Evolutionary conservation across 2,329 filamentous ascomycete species (phyloP).

Genomic region (Gnomoniopsis sp.): DNA sequence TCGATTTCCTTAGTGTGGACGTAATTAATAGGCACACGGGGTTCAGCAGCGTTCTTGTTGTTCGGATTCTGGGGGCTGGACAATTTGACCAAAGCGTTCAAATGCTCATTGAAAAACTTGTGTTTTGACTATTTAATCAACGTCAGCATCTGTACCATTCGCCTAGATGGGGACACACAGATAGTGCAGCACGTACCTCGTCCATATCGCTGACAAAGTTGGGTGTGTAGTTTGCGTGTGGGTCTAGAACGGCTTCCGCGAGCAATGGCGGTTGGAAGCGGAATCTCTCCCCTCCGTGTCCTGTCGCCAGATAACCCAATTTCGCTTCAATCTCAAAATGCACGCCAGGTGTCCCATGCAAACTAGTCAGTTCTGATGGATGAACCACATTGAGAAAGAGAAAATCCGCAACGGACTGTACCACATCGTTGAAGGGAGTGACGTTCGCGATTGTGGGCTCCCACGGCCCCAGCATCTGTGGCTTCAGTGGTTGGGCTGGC

Average conservation of each 20-base stretch:
- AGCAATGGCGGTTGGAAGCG: conserved; percentile 49
- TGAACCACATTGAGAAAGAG: conserved; percentile 69
- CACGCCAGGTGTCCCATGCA: conserved; percentile 52
- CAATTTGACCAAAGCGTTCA: conserved; percentile 67
- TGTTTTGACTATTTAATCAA: conserved; percentile 66
- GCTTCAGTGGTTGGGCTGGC: conserved; percentile 17
- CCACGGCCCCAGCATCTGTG: conserved; percentile 51
- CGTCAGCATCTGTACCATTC: background rate
- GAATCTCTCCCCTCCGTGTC: conserved; percentile 63
- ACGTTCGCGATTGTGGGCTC: conserved; percentile 66
- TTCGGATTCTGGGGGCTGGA: conserved; percentile 53
- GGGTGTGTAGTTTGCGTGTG: conserved; percentile 38
- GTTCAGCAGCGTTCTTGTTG: conserved; percentile 32
- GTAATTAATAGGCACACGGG: conserved; percentile 69
- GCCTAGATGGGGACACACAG: background rate
- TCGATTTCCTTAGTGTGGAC: conserved; percentile 80
- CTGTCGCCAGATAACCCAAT: conserved; percentile 73
- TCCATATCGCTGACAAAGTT: conserved; percentile 89
- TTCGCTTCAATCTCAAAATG: conserved; percentile 94
- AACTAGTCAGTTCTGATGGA: conserved; percentile 62
- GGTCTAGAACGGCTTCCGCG: conserved; percentile 62
- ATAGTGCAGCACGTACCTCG: conserved; percentile 53
- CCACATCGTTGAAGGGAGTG: conserved; percentile 70
- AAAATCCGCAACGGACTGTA: conserved; percentile 76
- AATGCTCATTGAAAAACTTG: conserved; percentile 74